These are phyloP conservation scores for Diutina pseudorugosa DNA, from an alignment of 1,139 yeast genomes.

Conservation along the genomic window DNA sequence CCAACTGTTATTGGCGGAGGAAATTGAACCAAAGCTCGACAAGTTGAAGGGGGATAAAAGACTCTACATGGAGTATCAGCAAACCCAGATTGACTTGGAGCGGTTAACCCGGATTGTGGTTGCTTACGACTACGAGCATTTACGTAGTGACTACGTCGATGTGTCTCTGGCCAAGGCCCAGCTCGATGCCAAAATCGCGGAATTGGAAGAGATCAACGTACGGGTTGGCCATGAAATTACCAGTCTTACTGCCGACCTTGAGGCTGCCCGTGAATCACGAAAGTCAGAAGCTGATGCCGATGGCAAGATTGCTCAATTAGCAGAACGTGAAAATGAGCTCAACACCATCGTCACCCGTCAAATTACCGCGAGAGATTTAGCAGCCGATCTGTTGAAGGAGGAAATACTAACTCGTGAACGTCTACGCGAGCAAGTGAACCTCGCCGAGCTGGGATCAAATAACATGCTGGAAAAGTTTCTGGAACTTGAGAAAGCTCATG, in stretches of 20 bases:
- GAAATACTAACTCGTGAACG: constrained; percentile 18
- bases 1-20: constrained; percentile 60
- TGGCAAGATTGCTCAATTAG: neutral
- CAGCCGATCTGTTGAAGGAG: constrained; percentile 40
- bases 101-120: constrained; percentile 59
- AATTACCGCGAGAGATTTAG: constrained; percentile 49
- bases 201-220: constrained; percentile 25
- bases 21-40: constrained; percentile 86
- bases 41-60: constrained; percentile 74
- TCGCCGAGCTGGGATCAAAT: neutral
- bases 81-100: constrained; percentile 72
- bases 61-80: constrained; percentile 75
- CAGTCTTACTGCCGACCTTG: constrained; percentile 51
- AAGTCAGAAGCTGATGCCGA: neutral
- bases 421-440: constrained; percentile 10
- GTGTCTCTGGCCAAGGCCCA: constrained; percentile 27
- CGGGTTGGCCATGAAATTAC: constrained; percentile 42
- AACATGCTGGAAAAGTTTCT: constrained; percentile 9
- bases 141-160: constrained; percentile 28
- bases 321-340: constrained; percentile 45
- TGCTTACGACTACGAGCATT: constrained; percentile 57
- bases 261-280: constrained; percentile 28
- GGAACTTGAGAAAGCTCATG: constrained; percentile 25
- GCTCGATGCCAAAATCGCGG: constrained; percentile 22
- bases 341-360: constrained; percentile 58